These are phyloP conservation scores for Tillandsia leiboldiana DNA, from an alignment of 176 grass and related monocot species.

Conservation along the genomic window DNA sequence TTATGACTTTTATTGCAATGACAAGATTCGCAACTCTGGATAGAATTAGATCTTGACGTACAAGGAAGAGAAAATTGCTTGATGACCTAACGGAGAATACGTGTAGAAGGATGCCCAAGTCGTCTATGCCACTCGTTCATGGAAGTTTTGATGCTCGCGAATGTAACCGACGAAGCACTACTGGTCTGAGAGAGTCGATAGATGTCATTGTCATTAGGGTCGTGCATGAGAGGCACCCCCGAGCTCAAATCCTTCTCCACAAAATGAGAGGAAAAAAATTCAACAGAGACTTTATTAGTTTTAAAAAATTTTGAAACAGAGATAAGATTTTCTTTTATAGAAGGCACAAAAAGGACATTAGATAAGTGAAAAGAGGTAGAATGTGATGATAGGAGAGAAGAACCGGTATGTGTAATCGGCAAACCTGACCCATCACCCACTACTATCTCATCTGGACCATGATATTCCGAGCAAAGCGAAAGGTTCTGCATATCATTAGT, in stretches of 20 bases:
- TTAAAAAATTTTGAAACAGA: background rate
- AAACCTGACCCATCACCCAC: too few relatives aligned
- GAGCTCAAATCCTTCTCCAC: slow-evolving; percentile 9
- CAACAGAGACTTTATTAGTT: background rate
- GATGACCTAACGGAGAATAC: background rate
- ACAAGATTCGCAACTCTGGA: background rate
- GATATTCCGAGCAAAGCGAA: too few relatives aligned
- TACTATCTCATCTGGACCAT: too few relatives aligned
- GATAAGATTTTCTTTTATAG: slow-evolving; percentile 5
- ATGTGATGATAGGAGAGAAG: too few relatives aligned
- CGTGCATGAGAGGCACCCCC: background rate
- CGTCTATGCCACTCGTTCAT: background rate
- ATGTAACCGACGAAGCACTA: background rate
- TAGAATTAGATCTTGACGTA: background rate
- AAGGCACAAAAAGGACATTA: too few relatives aligned
- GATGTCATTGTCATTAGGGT: background rate
- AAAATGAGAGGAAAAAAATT: slow-evolving; percentile 13
- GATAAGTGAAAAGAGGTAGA: too few relatives aligned
- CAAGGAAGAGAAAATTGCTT: background rate
- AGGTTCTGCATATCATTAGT: too few relatives aligned
- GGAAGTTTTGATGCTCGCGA: background rate
- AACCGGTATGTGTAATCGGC: too few relatives aligned
- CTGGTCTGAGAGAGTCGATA: background rate
- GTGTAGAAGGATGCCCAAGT: background rate
- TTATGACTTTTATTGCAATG: slow-evolving; percentile 5